phyloP scores from a whole-genome alignment of 2,329 filamentous ascomycete species.

The Westerdykella ornata region DNA sequence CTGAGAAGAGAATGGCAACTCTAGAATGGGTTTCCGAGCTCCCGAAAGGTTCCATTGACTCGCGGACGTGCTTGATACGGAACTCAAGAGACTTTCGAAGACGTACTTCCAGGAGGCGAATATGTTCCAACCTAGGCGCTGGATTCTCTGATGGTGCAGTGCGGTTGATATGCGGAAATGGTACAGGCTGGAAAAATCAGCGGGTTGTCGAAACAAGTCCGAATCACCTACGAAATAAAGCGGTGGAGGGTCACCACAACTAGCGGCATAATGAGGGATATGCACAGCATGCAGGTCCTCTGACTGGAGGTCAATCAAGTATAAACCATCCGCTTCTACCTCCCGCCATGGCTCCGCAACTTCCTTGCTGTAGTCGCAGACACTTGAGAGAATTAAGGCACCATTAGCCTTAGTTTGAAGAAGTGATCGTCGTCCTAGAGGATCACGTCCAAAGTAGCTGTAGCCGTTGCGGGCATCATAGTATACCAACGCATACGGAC shows the following conservation, averaged over 20 bases:
- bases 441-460: conserved; percentile 80
- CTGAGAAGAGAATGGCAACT: conserved; percentile 83
- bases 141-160: conserved; percentile 22
- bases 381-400: conserved; percentile 28
- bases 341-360: conserved; percentile 58
- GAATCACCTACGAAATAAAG: conserved; percentile 32
- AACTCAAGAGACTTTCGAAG: conserved; percentile 57
- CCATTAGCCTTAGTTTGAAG: conserved; percentile 45
- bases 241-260: conserved; percentile 4
- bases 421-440: conserved; percentile 78
- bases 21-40: conserved; percentile 36
- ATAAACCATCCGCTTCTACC: conserved; percentile 77
- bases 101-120: conserved; percentile 44
- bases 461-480: conserved; percentile 57
- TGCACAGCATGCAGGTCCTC: conserved; percentile 7
- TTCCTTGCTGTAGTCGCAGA: conserved; percentile 28
- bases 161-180: conserved; percentile 43
- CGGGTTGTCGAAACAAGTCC: conserved; percentile 3
- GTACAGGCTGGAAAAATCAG: conserved; percentile 33
- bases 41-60: conserved; percentile 7
- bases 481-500: conserved; percentile 86
- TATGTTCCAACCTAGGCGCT: conserved; percentile 26
- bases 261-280: conserved; percentile 20
- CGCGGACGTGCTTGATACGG: conserved; percentile 40
- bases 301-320: conserved; percentile 53